Evolutionary conservation across 768 basidiomycete genomes (phyloP), one percentile per base, ranked within the genome.

Genomic region (Xerocomus potaroensis): DNA sequence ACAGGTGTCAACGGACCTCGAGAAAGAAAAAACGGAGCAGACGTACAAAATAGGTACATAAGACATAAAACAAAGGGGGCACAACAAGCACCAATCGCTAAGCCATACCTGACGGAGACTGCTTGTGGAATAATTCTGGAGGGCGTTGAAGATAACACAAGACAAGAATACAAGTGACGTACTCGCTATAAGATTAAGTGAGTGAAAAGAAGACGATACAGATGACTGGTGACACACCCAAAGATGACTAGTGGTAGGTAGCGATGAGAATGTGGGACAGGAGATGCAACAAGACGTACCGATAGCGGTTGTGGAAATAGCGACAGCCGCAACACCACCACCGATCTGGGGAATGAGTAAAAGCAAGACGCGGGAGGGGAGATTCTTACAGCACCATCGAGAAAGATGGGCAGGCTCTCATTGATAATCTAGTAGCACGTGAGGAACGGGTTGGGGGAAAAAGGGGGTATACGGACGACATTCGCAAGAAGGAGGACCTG

Each of bases 401-500:
- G 67, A 62, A 90, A 90, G 35, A 91, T 88, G 29, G 87, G 87
- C 47, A 91, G 76, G 67, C 84, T 84, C 61, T 90, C 88, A 51
- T 91, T 91, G 45, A 90, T 71, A 47, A 90, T 79, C 87, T 88
- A 35, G 10, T 10, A 5, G 9, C 7, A n/a, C n/a, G 30, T 47
- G 15, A 52, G 31, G 15, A 27, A 15, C 5, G 14, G 16, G n/a
- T n/a, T n/a, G 18, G 15, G 18, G n/a, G 18, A 16, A 3, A 24
- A 19, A 21, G 12, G 16, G 10, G 24, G 21, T 14, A 36, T 16
- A 66, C 85, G 46, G 58, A 87, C 86, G 49, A 96, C 93, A 63
- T 97, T 96, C 47, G 87, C 80, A 1, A 97, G 72, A 2, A 98
- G 76, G 2, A 98, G 75, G 8, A 92, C 87, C 87, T 89, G 36